Evolutionary conservation across 495 filamentous ascomycete genomes (phyloP).

Genomic region (Neurospora tetrasperma): DNA sequence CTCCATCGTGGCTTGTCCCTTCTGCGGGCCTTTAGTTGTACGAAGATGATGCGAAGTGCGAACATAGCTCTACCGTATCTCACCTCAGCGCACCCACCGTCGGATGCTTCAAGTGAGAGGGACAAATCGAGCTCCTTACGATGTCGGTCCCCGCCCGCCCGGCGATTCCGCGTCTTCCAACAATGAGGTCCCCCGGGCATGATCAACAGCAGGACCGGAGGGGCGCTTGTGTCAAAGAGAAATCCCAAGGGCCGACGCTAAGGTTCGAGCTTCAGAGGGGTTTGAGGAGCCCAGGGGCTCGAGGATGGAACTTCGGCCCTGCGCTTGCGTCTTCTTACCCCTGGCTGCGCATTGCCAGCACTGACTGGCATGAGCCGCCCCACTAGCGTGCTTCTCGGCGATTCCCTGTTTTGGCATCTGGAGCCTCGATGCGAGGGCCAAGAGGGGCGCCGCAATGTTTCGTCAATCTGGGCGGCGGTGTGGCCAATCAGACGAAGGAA

Average conservation of each 20-base stretch:
- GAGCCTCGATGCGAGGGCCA: neutral
- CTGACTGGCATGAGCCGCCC: neutral
- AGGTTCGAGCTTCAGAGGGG: neutral
- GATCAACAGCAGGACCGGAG: neutral
- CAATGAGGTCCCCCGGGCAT: neutral
- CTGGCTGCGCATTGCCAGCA: neutral
- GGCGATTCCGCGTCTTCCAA: neutral
- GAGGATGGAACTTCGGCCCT: neutral
- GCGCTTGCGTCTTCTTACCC: neutral
- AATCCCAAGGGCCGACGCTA: neutral
- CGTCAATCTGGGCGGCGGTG: conserved; percentile 2
- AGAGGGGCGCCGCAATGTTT: conserved; percentile 14
- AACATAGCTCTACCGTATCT: neutral
- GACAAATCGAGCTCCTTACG: neutral
- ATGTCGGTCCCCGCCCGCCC: neutral
- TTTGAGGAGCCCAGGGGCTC: neutral
- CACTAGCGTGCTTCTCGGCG: conserved; percentile 3
- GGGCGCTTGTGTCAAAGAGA: neutral
- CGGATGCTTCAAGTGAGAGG: neutral
- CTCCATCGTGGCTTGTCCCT: neutral
- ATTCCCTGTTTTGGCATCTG: conserved; percentile 19
- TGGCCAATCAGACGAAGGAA: conserved; percentile 17
- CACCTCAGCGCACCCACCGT: neutral
- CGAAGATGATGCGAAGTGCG: neutral
- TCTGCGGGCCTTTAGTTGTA: neutral